Evolutionary conservation across 768 basidiomycete genomes (phyloP).

Genomic region (Tylopilus intermedius): DNA sequence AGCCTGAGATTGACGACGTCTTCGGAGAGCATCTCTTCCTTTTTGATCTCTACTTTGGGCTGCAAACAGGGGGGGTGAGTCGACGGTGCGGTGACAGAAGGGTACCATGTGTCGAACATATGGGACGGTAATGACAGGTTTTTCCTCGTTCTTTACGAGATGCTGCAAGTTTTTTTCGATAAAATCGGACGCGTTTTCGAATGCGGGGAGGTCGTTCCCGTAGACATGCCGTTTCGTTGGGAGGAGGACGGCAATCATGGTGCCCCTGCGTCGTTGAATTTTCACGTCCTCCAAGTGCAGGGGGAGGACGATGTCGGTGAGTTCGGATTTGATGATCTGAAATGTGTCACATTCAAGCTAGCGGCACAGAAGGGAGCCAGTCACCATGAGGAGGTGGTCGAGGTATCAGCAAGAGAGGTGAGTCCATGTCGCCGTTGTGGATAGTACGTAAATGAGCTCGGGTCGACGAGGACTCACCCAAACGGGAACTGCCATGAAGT

Average conservation of each 20-base stretch:
- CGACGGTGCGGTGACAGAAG: background rate
- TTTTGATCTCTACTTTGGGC: constrained; percentile 13
- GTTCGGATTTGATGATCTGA: constrained; percentile 13
- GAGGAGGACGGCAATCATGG: constrained; percentile 9
- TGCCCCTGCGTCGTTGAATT: background rate
- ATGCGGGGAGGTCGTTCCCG: constrained; percentile 2
- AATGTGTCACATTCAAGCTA: background rate
- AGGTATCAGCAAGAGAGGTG: background rate
- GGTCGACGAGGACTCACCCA: too few species aligned
- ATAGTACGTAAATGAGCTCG: background rate
- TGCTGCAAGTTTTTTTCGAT: constrained; percentile 7
- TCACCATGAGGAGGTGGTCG: constrained; percentile 1
- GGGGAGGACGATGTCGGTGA: background rate
- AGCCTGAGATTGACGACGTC: constrained; percentile 15
- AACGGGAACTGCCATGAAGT: constrained; percentile 3
- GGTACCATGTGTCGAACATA: background rate
- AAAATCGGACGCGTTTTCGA: constrained; percentile 7
- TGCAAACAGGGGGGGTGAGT: background rate
- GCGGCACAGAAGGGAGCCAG: background rate
- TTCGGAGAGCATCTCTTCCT: constrained; percentile 19
- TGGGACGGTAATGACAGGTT: background rate
- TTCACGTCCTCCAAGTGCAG: background rate
- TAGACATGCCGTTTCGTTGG: constrained; percentile 10
- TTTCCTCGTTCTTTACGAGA: background rate
- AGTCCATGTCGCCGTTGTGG: background rate